These are phyloP conservation scores for Collybia mongolica DNA, from an alignment of 768 basidiomycete species.

Conservation along the genomic window DNA sequence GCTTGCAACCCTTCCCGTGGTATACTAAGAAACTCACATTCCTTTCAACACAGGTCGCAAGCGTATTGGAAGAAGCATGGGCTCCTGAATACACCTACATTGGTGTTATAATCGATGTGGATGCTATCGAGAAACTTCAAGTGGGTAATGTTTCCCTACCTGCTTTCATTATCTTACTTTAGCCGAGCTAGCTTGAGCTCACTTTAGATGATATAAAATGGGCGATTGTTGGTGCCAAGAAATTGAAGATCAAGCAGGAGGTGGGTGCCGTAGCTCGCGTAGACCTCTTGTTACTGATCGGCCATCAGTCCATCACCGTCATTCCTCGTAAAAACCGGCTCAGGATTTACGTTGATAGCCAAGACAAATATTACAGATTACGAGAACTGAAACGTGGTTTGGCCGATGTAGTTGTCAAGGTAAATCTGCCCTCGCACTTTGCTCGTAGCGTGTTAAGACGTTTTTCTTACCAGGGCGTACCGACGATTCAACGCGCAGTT, in stretches of 20 bases:
- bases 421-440: constrained; percentile 19
- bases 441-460: background rate
- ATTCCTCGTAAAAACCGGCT: constrained; percentile 73
- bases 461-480: constrained; percentile 60
- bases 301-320: constrained; percentile 65
- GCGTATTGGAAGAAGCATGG: constrained; percentile 95
- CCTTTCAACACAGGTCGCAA: constrained; percentile 64
- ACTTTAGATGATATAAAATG: constrained; percentile 91
- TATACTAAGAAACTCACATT: background rate
- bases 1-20: constrained; percentile 19
- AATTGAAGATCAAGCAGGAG: constrained; percentile 90
- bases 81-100: constrained; percentile 90
- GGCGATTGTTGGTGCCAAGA: constrained; percentile 83
- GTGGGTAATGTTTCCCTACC: constrained; percentile 32
- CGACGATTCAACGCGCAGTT: constrained; percentile 86
- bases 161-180: background rate
- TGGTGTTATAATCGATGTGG: constrained; percentile 86
- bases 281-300: background rate
- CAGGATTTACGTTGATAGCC: constrained; percentile 75
- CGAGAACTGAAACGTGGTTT: constrained; percentile 85
- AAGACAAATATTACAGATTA: constrained; percentile 79
- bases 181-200: constrained; percentile 70
- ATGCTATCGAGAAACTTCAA: constrained; percentile 87
- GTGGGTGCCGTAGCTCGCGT: constrained; percentile 30
- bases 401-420: constrained; percentile 89